A percentile compares a stretch with the other conserved stretches of the same genome.
Evolutionary conservation across 306 rosid genomes (phyloP).

Genomic region (Pyrus communis): DNA sequence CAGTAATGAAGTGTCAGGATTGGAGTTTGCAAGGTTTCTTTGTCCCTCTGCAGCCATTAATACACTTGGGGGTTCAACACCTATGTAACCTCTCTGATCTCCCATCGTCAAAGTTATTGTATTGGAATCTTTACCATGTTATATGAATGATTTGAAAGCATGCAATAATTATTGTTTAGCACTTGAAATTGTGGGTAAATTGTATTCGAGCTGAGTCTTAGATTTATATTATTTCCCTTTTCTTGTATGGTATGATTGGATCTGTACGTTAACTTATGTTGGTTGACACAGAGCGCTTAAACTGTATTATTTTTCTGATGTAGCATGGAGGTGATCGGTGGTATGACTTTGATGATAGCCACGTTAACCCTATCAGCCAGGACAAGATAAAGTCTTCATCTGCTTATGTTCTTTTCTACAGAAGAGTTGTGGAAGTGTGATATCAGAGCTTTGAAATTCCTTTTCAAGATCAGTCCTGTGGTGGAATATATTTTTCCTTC

Average conservation of each 20-base stretch:
- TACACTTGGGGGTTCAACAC: neutral
- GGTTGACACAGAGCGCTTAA: conserved; percentile 11
- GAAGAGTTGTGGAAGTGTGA: conserved; percentile 59
- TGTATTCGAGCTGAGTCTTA: neutral
- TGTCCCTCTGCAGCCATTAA: neutral
- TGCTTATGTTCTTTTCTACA: conserved; percentile 93
- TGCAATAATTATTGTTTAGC: neutral
- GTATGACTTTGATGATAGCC: conserved; percentile 93
- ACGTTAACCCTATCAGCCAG: conserved; percentile 63
- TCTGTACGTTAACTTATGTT: neutral
- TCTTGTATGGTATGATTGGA: neutral
- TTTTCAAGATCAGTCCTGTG: conserved; percentile 26
- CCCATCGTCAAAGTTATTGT: neutral
- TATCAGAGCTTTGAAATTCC: conserved; percentile 11
- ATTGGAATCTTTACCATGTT: neutral
- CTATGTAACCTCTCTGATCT: neutral
- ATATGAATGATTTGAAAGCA: neutral
- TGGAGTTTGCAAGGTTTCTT: neutral
- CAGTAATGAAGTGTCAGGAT: neutral
- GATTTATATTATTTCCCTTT: neutral
- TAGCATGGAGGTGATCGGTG: conserved; percentile 93
- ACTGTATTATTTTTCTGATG: conserved; percentile 17
- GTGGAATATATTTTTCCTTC: conserved; percentile 20
- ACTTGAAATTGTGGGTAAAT: neutral
- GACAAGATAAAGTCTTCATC: conserved; percentile 97